Conservation (phyloP, 768 basidiomycete genomes). For the Agaricus subrufescens region DNA sequence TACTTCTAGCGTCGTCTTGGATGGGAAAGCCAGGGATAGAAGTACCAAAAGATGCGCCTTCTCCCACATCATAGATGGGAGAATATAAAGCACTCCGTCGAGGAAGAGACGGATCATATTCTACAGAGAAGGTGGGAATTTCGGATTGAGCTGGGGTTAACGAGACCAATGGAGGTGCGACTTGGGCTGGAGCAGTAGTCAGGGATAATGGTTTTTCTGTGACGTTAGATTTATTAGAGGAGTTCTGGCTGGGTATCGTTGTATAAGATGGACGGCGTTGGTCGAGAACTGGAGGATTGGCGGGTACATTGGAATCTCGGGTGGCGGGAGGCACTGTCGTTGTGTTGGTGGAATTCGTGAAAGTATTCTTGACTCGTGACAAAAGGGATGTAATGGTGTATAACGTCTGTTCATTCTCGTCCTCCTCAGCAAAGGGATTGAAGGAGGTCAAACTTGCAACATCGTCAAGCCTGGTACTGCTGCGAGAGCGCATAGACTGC, state of each 20-base stretch:
- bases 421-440: slow-evolving; percentile 91
- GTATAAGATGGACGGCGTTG: slow-evolving; percentile 57
- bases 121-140: slow-evolving; percentile 61
- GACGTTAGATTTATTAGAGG: slow-evolving; percentile 40
- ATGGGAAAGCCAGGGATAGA: slow-evolving; percentile 92
- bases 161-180: slow-evolving; percentile 81
- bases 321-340: slow-evolving; percentile 24
- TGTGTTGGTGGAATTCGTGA: slow-evolving; percentile 54
- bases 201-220: slow-evolving; percentile 60
- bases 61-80: slow-evolving; percentile 50
- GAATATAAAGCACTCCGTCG: slow-evolving; percentile 45
- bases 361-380: slow-evolving; percentile 76
- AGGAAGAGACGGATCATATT: slow-evolving; percentile 57
- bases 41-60: slow-evolving; percentile 58
- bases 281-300: slow-evolving; percentile 33
- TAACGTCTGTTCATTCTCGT: slow-evolving; percentile 84
- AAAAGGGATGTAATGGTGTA: slow-evolving; percentile 79
- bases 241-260: slow-evolving; percentile 39
- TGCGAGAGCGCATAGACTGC: slow-evolving; percentile 55
- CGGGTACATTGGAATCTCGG: slow-evolving; percentile 24
- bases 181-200: slow-evolving; percentile 44
- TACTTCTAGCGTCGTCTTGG: slow-evolving; percentile 84
- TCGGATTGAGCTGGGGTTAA: slow-evolving; percentile 83
- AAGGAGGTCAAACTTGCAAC: slow-evolving; percentile 76
- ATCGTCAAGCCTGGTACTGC: slow-evolving; percentile 61